Evolutionary conservation across 805 yeast species (phyloP).

Genomic region (Jamesozyma spencerorum): DNA sequence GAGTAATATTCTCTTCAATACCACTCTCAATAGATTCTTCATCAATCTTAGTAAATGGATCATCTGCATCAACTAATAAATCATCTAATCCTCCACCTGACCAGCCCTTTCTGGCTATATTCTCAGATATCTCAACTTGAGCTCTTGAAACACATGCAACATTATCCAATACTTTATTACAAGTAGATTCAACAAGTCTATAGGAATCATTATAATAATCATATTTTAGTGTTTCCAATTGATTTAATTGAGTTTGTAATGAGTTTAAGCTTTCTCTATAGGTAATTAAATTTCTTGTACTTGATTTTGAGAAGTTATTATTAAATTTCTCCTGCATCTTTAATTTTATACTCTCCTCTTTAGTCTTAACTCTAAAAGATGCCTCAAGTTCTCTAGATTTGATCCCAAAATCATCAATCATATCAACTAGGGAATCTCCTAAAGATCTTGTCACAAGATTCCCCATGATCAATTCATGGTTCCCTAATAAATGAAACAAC

Average conservation of each 20-base stretch:
- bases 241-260: slow-evolving; percentile 67
- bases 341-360: slow-evolving; percentile 42
- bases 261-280: slow-evolving; percentile 60
- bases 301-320: slow-evolving; percentile 46
- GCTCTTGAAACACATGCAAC: slow-evolving; percentile 65
- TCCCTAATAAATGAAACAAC: slow-evolving; percentile 62
- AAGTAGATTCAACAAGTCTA: slow-evolving; percentile 53
- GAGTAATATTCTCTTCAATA: too few relatives aligned
- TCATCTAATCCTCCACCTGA: slow-evolving; percentile 80
- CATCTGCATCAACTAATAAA: slow-evolving; percentile 53
- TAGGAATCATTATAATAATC: slow-evolving; percentile 62
- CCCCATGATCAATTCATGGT: slow-evolving; percentile 66
- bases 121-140: slow-evolving; percentile 72
- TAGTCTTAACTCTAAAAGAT: slow-evolving; percentile 45
- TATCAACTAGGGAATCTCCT: slow-evolving; percentile 41
- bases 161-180: slow-evolving; percentile 41
- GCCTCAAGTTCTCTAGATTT: slow-evolving; percentile 41
- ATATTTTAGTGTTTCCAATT: slow-evolving; percentile 64
- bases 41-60: slow-evolving; percentile 40
- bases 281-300: slow-evolving; percentile 53
- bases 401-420: slow-evolving; percentile 36
- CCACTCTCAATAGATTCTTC: background rate
- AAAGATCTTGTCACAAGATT: slow-evolving; percentile 46
- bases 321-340: slow-evolving; percentile 55
- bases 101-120: slow-evolving; percentile 78